Percentiles rank a stretch among this genome's conserved stretches.
phyloP scores from a whole-genome alignment of 2,329 filamentous ascomycete species.

The Byssoonygena ceratinophila region DNA sequence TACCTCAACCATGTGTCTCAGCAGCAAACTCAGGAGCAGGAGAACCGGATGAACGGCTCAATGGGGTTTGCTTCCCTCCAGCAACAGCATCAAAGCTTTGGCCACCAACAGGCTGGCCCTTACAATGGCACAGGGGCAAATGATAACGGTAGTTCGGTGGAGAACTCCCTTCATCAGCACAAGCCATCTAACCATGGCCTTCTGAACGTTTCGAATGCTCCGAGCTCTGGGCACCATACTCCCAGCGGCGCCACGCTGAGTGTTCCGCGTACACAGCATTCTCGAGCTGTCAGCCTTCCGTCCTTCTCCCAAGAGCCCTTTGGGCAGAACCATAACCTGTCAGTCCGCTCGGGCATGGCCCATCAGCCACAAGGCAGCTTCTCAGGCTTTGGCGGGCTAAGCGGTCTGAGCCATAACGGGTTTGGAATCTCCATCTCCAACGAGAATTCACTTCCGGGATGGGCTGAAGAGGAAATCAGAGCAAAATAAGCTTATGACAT shows the following conservation, averaged over 20 bases:
- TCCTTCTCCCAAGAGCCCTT: slow-evolving; percentile 53
- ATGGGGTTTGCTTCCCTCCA: slow-evolving; percentile 37
- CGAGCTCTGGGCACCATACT: slow-evolving; percentile 59
- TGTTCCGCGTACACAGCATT: slow-evolving; percentile 51
- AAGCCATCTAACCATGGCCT: slow-evolving; percentile 57
- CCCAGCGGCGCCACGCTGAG: slow-evolving; percentile 51
- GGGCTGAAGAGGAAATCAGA: slow-evolving; percentile 54
- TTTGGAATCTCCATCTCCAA: slow-evolving; percentile 52
- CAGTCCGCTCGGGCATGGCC: slow-evolving; percentile 28
- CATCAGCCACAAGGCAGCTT: slow-evolving; percentile 44
- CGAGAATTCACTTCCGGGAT: slow-evolving; percentile 49
- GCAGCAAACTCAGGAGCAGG: slow-evolving; percentile 56
- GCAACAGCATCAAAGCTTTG: slow-evolving; percentile 51
- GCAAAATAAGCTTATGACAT: slow-evolving; percentile 37
- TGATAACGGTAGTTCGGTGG: slow-evolving; percentile 46
- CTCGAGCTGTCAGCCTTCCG: slow-evolving; percentile 80
- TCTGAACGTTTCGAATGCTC: slow-evolving; percentile 49
- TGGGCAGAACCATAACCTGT: slow-evolving; percentile 31
- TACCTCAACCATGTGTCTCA: slow-evolving; percentile 69
- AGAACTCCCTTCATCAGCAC: slow-evolving; percentile 40
- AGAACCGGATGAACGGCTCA: slow-evolving; percentile 36
- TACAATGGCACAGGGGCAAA: slow-evolving; percentile 64
- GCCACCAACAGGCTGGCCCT: slow-evolving; percentile 65
- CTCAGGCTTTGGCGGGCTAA: slow-evolving; percentile 48
- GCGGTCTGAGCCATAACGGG: slow-evolving; percentile 47